phyloP scores from a whole-genome alignment of 2,329 filamentous ascomycete genomes.

The Penicillium sp. region DNA sequence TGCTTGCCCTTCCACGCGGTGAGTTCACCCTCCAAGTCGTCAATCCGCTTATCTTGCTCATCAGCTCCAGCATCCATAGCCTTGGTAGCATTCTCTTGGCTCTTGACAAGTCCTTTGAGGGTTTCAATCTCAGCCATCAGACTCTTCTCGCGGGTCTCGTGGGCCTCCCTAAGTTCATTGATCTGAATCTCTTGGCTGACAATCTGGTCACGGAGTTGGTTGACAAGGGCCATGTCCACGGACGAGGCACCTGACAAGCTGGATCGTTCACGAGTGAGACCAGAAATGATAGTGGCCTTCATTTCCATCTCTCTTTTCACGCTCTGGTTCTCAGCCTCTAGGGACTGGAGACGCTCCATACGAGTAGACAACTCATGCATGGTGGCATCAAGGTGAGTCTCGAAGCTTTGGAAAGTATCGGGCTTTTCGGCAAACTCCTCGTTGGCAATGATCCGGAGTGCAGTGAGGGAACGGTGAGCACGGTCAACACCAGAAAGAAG shows the following conservation, averaged over 20 bases:
- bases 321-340: constrained; percentile 79
- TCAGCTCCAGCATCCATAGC: constrained; percentile 35
- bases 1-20: constrained; percentile 76
- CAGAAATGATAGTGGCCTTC: constrained; percentile 94
- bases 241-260: constrained; percentile 79
- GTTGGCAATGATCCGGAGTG: constrained; percentile 80
- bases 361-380: constrained; percentile 88
- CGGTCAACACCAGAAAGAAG: constrained; percentile 78
- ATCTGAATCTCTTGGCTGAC: constrained; percentile 83
- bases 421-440: constrained; percentile 82
- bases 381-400: constrained; percentile 84
- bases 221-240: constrained; percentile 88
- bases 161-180: constrained; percentile 67
- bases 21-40: constrained; percentile 69
- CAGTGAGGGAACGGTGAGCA: constrained; percentile 85
- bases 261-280: constrained; percentile 86
- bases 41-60: constrained; percentile 59
- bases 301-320: constrained; percentile 95
- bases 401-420: constrained; percentile 88
- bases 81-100: constrained; percentile 37
- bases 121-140: constrained; percentile 69
- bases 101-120: constrained; percentile 59
- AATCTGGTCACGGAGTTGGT: constrained; percentile 82
- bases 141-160: constrained; percentile 73
- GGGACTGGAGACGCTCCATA: constrained; percentile 83